Conservation (phyloP, 257 asterid species). For the Ligustrum vulgare region DNA sequence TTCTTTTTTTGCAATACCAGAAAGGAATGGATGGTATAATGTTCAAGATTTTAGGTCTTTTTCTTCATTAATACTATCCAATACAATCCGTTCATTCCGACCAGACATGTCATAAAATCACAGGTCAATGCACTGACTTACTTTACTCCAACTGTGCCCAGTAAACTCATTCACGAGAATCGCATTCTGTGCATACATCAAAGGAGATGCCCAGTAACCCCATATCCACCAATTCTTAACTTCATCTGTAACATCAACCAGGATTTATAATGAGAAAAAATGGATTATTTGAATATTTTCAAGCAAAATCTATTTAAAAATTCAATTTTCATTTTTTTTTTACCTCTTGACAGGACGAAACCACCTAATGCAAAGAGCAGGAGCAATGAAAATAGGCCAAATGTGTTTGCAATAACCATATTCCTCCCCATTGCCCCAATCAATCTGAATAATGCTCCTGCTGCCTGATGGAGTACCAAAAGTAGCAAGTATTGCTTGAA, state of each 20-base stretch:
- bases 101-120: neutral
- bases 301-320: conserved; percentile 4
- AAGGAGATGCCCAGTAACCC: conserved; percentile 72
- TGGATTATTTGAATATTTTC: neutral
- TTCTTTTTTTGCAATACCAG: neutral
- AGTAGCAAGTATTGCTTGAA: conserved; percentile 58
- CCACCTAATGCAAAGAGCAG: conserved; percentile 63
- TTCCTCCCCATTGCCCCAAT: conserved; percentile 58
- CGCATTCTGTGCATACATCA: conserved; percentile 70
- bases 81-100: neutral
- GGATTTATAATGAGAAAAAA: conserved; percentile 3
- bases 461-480: conserved; percentile 40
- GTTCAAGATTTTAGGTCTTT: neutral
- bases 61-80: neutral
- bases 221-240: conserved; percentile 78
- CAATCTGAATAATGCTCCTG: conserved; percentile 58
- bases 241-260: conserved; percentile 32
- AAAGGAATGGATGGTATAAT: neutral
- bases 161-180: conserved; percentile 62
- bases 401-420: conserved; percentile 68
- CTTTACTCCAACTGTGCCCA: conserved; percentile 58
- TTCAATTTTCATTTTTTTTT: conserved; percentile 23
- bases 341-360: conserved; percentile 65
- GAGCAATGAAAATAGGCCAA: conserved; percentile 55
- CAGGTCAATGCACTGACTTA: conserved; percentile 29